Base-by-base conservation (phyloP, 2,329 filamentous ascomycete species). In the Alternaria novae-zelandiae region DNA sequence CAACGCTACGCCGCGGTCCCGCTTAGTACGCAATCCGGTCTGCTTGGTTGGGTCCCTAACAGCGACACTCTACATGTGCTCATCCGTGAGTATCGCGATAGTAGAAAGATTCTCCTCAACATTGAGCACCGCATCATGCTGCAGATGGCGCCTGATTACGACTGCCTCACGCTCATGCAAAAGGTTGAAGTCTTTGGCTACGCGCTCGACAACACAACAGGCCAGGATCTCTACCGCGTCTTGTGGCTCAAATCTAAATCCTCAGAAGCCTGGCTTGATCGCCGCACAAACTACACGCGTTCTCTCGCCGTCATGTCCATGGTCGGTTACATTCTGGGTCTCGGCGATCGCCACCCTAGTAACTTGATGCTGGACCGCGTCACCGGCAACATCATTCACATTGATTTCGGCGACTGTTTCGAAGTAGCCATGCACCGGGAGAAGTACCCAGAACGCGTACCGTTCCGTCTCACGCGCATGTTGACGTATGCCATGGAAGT, bases 101-200 rank as follows among this genome's bases (percentile, higher is more conserved):
- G 92, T 70, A 90, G 96, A 58, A 97, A 97, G 83, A 99, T 99
- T 69, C 84, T 99, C 43, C 90, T 99, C 70, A 99, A 99, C 77
- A 99, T 99, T 68, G 96, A 99, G 82, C 96, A 99, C 78, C 91
- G 96, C 46, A 99, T 99, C 79, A 99, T 99, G 96, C 85, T 99
- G 60, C 96, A 99, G 80, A 99, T 99, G 96, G 96, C 96, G 23
- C 96, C 96, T 0, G 96, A 99, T 78, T 99, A 98, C 76, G 96
- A 99, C 78, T 97, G 97, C 74, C 89, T 99, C 50, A 98, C 96
- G 1, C 87, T 99, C 36, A 98, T 99, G 96, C 96, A 99, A 79
- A 99, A 99, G 83, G 96, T 99, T 0, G 96, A 99, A 80, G 96
- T 99, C 11, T 99, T 99, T 78, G 95, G 96, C 30, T 99, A 99